Base-by-base conservation (phyloP, 2,329 filamentous ascomycete genomes). In the Talaromyces sp. region DNA sequence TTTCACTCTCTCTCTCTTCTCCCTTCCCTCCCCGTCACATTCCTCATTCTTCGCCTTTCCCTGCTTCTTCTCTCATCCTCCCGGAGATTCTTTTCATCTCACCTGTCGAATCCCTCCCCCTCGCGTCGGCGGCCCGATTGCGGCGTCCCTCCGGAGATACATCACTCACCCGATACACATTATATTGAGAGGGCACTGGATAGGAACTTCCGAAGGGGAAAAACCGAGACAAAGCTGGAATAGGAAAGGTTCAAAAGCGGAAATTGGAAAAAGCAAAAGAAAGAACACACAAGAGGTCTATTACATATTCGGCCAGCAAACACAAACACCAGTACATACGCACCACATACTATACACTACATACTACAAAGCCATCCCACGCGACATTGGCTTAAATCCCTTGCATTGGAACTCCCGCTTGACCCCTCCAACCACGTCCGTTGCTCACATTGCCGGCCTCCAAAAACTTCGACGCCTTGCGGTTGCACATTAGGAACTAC, bases 371-470 rank as follows among this genome's bases (percentile, higher is more conserved):
- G 61, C 61, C 59, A 65, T 54, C 43, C 61, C 64, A 66, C 66
- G 63, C 63, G 66, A 65, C 63, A 65, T 62, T 59, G 59, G n/a
- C 27, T 58, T 41, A 52, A 61, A 37, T 59, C 62, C 62, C 62
- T 64, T 64, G 56, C 62, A 59, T 64, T 59, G 52, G 33, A 43
- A 41, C 31, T 64, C 43, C 62, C 43, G 56, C 35, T 57, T 52
- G 24, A 52, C 62, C 62, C 62, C 62, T 59, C 54, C 62, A 59
- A 58, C 62, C 62, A 52, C 62, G 62, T 41, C 62, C 31, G 41
- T 50, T 24, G 54, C 54, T 64, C 50, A 63, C 61, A 63, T 63
- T 39, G 27, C 19, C 39, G 41, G 47, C 22, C 31, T 52, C 52
- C 43, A 59, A 59, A 59, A 43, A 47, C 19, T 45, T 41, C 27